These are phyloP conservation scores for Solanum aculeatissimum DNA, from an alignment of 305 asterid species.

Conservation along the genomic window DNA sequence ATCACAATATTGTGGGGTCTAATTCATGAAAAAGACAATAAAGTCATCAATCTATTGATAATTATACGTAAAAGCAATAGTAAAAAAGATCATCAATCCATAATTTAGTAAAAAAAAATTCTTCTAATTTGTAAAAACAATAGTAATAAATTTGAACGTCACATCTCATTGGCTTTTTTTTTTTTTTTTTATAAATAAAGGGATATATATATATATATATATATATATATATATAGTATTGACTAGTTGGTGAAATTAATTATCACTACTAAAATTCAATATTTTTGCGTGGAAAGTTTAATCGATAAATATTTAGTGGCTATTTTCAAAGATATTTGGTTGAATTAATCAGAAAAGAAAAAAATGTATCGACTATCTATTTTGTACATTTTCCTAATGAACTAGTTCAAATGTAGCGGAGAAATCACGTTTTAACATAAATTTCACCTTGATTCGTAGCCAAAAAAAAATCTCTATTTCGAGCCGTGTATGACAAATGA, in stretches of 20 bases:
- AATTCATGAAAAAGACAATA: neutral
- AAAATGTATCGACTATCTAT: too few species aligned
- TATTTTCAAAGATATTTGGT: too few species aligned
- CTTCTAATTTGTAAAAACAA: neutral
- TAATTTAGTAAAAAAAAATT: neutral
- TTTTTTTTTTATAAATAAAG: neutral
- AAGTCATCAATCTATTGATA: conserved; percentile 5
- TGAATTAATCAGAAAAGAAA: neutral
- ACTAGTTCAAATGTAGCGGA: too few species aligned
- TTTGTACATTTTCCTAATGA: too few species aligned
- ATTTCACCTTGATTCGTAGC: too few species aligned
- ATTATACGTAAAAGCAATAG: conserved; percentile 10
- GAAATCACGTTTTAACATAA: neutral
- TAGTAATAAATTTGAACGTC: neutral
- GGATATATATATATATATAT: neutral
- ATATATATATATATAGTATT: too few species aligned
- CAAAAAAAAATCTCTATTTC: neutral
- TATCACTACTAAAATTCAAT: neutral
- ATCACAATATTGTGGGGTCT: neutral
- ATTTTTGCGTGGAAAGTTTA: too few species aligned
- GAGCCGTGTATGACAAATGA: neutral
- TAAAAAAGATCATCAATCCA: too few species aligned
- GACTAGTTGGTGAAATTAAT: neutral
- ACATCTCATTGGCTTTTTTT: neutral
- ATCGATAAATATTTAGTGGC: neutral